Evolutionary conservation across 306 rosid genomes (phyloP).

Genomic region (Acmispon strigosus): DNA sequence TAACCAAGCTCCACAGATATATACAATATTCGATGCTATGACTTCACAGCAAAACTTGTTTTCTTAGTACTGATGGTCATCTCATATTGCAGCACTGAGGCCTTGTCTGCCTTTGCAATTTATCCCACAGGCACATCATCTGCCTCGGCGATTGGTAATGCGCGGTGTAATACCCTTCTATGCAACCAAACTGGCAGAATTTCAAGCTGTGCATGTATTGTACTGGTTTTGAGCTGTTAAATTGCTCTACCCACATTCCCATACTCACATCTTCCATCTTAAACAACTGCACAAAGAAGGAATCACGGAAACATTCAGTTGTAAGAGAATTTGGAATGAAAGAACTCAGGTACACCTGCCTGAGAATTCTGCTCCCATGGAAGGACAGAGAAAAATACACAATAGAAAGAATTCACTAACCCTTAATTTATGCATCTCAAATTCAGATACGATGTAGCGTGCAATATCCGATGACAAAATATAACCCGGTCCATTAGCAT

Average conservation of each 20-base stretch:
- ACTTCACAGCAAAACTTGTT: constrained; percentile 46
- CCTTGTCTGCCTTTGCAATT: constrained; percentile 23
- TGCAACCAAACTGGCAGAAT: constrained; percentile 80
- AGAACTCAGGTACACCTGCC: background rate
- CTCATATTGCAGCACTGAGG: constrained; percentile 37
- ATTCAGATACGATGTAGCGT: constrained; percentile 45
- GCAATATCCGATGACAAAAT: constrained; percentile 65
- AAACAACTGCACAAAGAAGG: constrained; percentile 48
- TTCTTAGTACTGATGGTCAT: constrained; percentile 14
- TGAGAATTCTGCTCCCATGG: background rate
- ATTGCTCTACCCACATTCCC: constrained; percentile 88
- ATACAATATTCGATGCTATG: constrained; percentile 24
- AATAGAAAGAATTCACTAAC: constrained; percentile 21
- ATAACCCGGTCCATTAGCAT: constrained; percentile 88
- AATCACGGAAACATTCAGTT: background rate
- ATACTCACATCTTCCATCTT: constrained; percentile 92
- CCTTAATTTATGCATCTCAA: constrained; percentile 60
- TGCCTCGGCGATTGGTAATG: constrained; percentile 90
- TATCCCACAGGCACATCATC: constrained; percentile 62
- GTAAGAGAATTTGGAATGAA: background rate
- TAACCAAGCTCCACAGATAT: constrained; percentile 27
- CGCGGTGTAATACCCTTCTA: constrained; percentile 64
- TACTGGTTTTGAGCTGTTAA: constrained; percentile 53
- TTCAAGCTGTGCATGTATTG: constrained; percentile 47
- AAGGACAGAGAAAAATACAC: background rate